Evolutionary conservation across 176 grass and related monocot species (phyloP), one percentile per base, ranked within the genome.

Genomic region (barley (Hordeum vulgare)): DNA sequence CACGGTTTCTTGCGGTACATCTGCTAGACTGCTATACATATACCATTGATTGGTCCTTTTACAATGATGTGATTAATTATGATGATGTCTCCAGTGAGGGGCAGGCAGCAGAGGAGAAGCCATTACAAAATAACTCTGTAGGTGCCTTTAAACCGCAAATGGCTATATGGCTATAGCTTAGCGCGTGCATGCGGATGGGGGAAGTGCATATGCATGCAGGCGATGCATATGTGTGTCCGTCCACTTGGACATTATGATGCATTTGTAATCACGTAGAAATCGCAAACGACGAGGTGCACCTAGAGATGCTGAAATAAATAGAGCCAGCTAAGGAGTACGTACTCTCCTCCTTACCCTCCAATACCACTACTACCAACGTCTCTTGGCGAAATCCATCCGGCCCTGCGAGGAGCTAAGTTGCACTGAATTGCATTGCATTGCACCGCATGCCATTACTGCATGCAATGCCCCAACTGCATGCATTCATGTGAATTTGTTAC

Each of bases 401-500:
- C 27, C 8, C 74, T 60, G 51, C 35, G 70, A 47, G 11, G 66
- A 74, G 41, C 45, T 40, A 47, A 66, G 2, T 56, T 1, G 79
- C 24, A 2, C 17, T 60, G 66, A 62, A 35, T 75, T 66, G 74
- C 61, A 42, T n/a, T 42, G 58, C 49, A 15, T 68, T 24, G 62
- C 83, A 21, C 86, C 67, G 87, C 47, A 80, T 14, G 76, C 76
- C 76, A 89, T 89, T 75, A 85, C 82, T 84, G 21, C 60, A 8
- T 1, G 61, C 77, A 20, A 23, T 27, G 68, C 49, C 72, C 87
- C 87, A 89, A 84, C 87, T 34, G 87, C 81, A n/a, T 60, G 81
- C 81, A 88, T 88, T 88, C 81, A 88, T 65, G 74, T 39, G 41
- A 58, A 56, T 59, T 67, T 79, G 33, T 84, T 81, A 66, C 45